Percentiles rank a stretch among this genome's conserved stretches.
Conservation (phyloP, 768 basidiomycete genomes). For the Suillus tomentosus region DNA sequence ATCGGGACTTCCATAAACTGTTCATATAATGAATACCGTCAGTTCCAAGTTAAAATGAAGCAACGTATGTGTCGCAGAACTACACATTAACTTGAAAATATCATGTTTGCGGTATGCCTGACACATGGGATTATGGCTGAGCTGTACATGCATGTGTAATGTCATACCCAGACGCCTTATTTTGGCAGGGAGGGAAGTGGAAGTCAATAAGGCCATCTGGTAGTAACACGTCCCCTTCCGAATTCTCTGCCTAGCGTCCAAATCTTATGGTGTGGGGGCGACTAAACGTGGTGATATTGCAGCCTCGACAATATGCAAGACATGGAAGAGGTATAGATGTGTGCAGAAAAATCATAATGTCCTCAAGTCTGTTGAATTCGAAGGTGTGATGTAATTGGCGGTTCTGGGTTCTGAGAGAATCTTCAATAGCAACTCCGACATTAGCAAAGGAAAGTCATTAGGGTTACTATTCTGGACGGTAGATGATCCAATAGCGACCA, state of each 20-base stretch:
- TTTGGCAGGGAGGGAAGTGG: background rate
- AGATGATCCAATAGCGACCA: background rate
- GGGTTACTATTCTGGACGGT: conserved; percentile 6
- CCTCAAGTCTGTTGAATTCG: no score
- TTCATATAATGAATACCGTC: background rate
- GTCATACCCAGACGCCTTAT: background rate
- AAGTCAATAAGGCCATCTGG: background rate
- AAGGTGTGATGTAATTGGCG: no score
- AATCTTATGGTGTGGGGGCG: no score
- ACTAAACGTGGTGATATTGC: no score
- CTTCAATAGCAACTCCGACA: background rate
- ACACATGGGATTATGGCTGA: background rate
- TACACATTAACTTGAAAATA: background rate
- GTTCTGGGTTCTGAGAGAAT: no score
- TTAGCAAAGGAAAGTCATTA: no score
- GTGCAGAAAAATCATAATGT: no score
- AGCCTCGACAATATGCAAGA: no score
- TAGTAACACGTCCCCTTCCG: background rate
- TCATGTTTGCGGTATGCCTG: background rate
- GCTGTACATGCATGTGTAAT: background rate
- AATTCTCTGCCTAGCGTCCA: no score
- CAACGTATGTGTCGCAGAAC: background rate
- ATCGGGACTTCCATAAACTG: background rate
- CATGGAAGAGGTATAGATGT: no score
- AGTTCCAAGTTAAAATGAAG: background rate